Conservation (phyloP, 179 eudicot species). For the Carnegiea gigantea region DNA sequence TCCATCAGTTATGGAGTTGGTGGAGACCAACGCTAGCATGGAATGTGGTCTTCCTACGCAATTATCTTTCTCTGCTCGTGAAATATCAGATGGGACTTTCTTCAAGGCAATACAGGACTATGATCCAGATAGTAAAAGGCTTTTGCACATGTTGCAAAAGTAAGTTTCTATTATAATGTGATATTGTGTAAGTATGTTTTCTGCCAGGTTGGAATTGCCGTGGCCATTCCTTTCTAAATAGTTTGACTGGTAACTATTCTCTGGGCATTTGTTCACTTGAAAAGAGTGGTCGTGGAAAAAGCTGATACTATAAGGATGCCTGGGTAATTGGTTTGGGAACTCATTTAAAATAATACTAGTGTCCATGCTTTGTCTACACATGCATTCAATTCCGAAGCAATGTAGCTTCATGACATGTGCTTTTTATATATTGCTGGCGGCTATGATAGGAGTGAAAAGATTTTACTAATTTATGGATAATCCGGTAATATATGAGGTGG, state of each 20-base stretch:
- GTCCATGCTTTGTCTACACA: neutral
- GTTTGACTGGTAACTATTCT: neutral
- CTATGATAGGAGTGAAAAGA: neutral
- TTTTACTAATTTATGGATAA: neutral
- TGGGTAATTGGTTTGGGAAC: slow-evolving; percentile 1
- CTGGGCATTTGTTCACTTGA: neutral
- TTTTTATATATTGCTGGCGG: neutral
- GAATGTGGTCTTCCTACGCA: slow-evolving; percentile 87
- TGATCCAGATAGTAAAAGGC: slow-evolving; percentile 88
- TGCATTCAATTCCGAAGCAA: neutral
- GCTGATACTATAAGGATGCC: neutral
- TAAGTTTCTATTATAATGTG: slow-evolving; percentile 35
- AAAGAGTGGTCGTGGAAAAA: neutral
- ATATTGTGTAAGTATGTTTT: neutral
- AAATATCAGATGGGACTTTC: slow-evolving; percentile 87
- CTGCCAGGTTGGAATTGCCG: neutral
- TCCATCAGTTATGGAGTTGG: slow-evolving; percentile 55
- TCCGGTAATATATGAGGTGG: neutral
- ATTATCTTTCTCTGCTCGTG: slow-evolving; percentile 86
- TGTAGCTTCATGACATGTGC: neutral
- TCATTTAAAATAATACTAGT: neutral
- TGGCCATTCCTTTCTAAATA: neutral
- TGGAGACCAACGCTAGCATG: slow-evolving; percentile 50
- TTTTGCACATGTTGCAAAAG: slow-evolving; percentile 68
- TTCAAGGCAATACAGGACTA: slow-evolving; percentile 81